Evolutionary conservation across 2,329 filamentous ascomycete species (phyloP).

Genomic region (Alternaria brassicae): DNA sequence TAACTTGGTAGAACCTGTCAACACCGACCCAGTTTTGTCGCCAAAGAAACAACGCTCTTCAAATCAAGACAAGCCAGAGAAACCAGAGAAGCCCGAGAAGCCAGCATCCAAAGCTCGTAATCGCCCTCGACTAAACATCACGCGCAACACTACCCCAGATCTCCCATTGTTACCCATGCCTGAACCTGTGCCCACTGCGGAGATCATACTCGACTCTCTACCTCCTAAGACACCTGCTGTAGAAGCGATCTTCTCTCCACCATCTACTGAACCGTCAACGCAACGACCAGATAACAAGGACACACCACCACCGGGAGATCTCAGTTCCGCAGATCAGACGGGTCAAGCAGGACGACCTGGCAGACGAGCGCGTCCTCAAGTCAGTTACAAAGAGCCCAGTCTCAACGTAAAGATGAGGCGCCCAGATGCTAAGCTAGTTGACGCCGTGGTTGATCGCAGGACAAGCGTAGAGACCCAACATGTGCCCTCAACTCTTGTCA

Average conservation of each 20-base stretch:
- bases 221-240: slow-evolving; percentile 51
- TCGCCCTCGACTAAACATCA: slow-evolving; percentile 35
- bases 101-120: slow-evolving; percentile 29
- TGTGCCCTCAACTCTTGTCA: slow-evolving; percentile 34
- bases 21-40: slow-evolving; percentile 55
- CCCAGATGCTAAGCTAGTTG: slow-evolving; percentile 55
- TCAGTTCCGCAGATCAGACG: slow-evolving; percentile 45
- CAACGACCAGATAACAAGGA: slow-evolving; percentile 48
- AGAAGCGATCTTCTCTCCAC: slow-evolving; percentile 54
- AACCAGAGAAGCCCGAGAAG: slow-evolving; percentile 34
- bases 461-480: slow-evolving; percentile 36
- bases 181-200: slow-evolving; percentile 33
- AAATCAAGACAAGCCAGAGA: slow-evolving; percentile 33
- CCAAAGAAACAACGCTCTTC: slow-evolving; percentile 50
- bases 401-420: slow-evolving; percentile 59
- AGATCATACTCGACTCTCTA: slow-evolving; percentile 46
- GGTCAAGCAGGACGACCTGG: slow-evolving; percentile 50
- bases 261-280: slow-evolving; percentile 53
- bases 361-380: slow-evolving; percentile 55
- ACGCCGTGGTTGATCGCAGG: slow-evolving; percentile 50
- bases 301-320: slow-evolving; percentile 54
- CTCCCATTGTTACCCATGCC: slow-evolving; percentile 29
- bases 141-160: slow-evolving; percentile 33
- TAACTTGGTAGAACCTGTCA: slow-evolving; percentile 55
- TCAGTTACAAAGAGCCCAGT: slow-evolving; percentile 60